Evolutionary conservation across 2,329 filamentous ascomycete species (phyloP).

Genomic region (Aspergillus neoniger): DNA sequence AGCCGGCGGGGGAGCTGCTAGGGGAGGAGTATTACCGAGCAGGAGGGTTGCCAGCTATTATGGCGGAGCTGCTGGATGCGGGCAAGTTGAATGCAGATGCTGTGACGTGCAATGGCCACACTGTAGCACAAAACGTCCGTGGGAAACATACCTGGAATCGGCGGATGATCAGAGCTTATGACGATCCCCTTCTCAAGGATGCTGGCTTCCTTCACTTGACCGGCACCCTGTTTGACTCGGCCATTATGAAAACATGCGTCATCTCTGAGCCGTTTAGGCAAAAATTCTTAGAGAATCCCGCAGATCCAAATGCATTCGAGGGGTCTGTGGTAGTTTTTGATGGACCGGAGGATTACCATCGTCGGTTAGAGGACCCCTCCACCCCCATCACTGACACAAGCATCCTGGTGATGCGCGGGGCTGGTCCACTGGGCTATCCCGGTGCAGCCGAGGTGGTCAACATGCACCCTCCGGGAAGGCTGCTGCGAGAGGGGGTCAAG

Average conservation of each 20-base stretch:
- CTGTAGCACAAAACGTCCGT: conserved; percentile 46
- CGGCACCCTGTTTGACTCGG: conserved; percentile 53
- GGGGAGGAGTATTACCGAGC: conserved; percentile 58
- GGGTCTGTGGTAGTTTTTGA: conserved; percentile 53
- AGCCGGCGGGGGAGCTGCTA: conserved; percentile 56
- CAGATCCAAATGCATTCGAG: conserved; percentile 53
- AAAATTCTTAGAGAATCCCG: conserved; percentile 49
- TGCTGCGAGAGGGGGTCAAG: conserved; percentile 50
- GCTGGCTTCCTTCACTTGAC: conserved; percentile 56
- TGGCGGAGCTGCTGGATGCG: conserved; percentile 55
- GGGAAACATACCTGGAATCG: conserved; percentile 55
- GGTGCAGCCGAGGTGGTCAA: conserved; percentile 57
- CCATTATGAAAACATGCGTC: conserved; percentile 57
- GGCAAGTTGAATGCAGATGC: conserved; percentile 48
- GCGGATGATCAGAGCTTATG: conserved; percentile 49
- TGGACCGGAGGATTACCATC: conserved; percentile 53
- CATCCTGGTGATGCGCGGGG: conserved; percentile 54
- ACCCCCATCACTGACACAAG: conserved; percentile 44
- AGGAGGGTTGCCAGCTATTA: conserved; percentile 55
- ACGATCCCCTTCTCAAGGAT: conserved; percentile 50
- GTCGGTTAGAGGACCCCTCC: conserved; percentile 45
- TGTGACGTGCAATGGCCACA: conserved; percentile 52
- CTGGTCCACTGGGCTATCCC: conserved; percentile 53
- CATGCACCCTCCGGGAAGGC: conserved; percentile 51
- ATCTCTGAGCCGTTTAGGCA: conserved; percentile 50